Percentiles rank a stretch among this genome's conserved stretches.
Evolutionary conservation across 148 eudicot species (phyloP).

Genomic region (Vaccinium darrowii): DNA sequence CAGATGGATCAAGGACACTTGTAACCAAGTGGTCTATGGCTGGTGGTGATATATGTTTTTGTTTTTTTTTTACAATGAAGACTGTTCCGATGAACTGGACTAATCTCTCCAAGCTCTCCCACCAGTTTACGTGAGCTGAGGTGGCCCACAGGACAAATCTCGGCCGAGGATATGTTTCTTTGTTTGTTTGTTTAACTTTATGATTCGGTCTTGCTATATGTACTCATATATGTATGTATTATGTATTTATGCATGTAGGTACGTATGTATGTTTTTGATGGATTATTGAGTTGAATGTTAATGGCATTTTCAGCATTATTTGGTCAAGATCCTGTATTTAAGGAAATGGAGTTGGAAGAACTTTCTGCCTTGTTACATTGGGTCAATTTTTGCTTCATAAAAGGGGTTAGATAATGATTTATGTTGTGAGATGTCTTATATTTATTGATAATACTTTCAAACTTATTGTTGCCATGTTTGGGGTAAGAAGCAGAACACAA

Average conservation of each 20-base stretch:
- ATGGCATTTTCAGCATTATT: background rate
- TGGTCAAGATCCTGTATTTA: background rate
- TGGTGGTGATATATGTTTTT: slow-evolving; percentile 24
- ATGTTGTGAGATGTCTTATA: background rate
- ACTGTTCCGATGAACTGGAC: no score
- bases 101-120: no score
- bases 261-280: background rate
- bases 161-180: background rate
- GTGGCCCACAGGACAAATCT: no score
- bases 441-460: background rate
- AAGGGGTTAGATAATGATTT: background rate
- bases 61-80: background rate
- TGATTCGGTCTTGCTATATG: background rate
- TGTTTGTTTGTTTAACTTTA: background rate
- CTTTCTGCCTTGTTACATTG: background rate
- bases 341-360: background rate
- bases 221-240: background rate
- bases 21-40: slow-evolving; percentile 40
- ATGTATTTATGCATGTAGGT: background rate
- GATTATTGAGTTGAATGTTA: background rate
- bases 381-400: background rate
- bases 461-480: background rate
- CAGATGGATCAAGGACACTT: slow-evolving; percentile 41
- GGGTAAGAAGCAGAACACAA: background rate
- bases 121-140: no score